Evolutionary conservation across 208 protist species (phyloP).

Genomic region (Acanthamoeba lugdunensis): DNA sequence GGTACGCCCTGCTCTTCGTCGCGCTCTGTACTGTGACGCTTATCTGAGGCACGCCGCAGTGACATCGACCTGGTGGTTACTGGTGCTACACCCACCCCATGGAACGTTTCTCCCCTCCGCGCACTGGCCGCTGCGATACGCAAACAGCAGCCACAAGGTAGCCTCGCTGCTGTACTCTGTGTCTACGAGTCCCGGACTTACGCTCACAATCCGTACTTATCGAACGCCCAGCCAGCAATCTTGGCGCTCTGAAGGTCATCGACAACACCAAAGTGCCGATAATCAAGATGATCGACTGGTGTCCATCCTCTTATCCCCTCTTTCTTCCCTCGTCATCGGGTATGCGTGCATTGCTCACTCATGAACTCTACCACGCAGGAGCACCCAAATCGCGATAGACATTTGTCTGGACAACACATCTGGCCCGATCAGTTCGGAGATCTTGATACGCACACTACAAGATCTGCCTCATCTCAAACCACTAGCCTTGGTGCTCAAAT

Average conservation of each 20-base stretch:
- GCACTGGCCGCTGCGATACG: not conserved
- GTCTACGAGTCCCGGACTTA: no score
- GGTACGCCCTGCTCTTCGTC: not conserved
- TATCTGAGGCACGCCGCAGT: not conserved
- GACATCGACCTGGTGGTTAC: conserved; percentile 12
- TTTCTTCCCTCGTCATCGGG: not conserved
- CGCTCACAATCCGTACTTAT: no score
- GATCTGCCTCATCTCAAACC: conserved; percentile 11
- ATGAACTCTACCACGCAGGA: not conserved
- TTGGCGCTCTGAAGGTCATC: not conserved
- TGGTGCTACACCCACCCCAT: not conserved
- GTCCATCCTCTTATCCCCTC: not conserved
- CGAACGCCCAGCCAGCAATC: no score
- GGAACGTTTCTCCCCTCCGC: not conserved
- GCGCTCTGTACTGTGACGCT: not conserved
- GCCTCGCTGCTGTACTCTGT: no score
- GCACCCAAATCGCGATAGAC: not conserved
- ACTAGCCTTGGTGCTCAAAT: conserved; percentile 22
- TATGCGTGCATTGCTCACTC: not conserved
- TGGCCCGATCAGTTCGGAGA: not conserved
- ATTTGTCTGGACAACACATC: conserved; percentile 42
- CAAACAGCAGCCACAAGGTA: not conserved
- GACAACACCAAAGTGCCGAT: conserved; percentile 3
- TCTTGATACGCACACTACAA: not conserved
- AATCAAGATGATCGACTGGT: conserved; percentile 18